A percentile compares a stretch with the other conserved stretches of the same genome.
These are phyloP conservation scores for Termitomyces sp. DNA, from an alignment of 768 basidiomycete species.

Conservation along the genomic window DNA sequence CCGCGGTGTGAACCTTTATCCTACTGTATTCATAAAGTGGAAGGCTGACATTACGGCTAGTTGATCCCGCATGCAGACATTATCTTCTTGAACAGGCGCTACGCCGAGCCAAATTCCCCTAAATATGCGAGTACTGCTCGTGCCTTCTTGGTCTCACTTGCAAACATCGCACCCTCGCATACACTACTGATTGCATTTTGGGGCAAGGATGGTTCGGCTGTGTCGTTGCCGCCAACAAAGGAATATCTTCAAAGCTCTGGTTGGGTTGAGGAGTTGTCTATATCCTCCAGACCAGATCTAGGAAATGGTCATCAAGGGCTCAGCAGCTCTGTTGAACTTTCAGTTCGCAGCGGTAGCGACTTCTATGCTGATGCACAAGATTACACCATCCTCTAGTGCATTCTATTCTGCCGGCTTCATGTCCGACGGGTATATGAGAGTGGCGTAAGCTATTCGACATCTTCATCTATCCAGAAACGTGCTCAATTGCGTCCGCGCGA, in stretches of 20 bases:
- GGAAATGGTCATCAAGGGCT: constrained; percentile 13
- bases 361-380: constrained; percentile 67
- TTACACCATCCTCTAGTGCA: constrained; percentile 50
- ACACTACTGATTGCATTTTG: constrained; percentile 80
- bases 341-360: constrained; percentile 65
- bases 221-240: constrained; percentile 73
- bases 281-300: constrained; percentile 14
- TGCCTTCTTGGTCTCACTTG: constrained; percentile 70
- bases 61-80: constrained; percentile 81
- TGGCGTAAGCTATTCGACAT: constrained; percentile 21
- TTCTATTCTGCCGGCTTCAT: constrained; percentile 37
- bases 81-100: constrained; percentile 72
- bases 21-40: background rate
- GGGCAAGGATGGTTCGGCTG: constrained; percentile 75
- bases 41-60: constrained; percentile 30
- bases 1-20: no score
- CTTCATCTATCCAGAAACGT: constrained; percentile 13
- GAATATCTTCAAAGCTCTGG: constrained; percentile 86
- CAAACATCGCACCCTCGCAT: constrained; percentile 61
- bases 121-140: constrained; percentile 66
- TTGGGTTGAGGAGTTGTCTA: constrained; percentile 59
- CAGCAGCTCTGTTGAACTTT: constrained; percentile 29
- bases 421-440: constrained; percentile 20
- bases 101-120: constrained; percentile 58
- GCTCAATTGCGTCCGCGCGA: constrained; percentile 19